Evolutionary conservation across 805 yeast species (phyloP).

Genomic region (Ogataea thermomethanolica): DNA sequence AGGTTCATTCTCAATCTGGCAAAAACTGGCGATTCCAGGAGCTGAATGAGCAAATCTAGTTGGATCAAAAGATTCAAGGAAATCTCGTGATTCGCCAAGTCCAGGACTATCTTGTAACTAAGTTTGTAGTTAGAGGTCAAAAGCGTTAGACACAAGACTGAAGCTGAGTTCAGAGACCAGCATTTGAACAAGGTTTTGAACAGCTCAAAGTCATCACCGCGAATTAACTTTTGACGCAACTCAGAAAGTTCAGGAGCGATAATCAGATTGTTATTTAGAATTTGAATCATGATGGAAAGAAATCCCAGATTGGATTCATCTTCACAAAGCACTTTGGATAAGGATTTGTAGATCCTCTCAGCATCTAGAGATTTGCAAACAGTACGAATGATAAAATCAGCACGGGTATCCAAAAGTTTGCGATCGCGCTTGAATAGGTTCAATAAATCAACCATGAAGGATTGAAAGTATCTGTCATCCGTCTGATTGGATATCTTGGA

Average conservation of each 20-base stretch:
- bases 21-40: slow-evolving; percentile 90
- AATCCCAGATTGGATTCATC: slow-evolving; percentile 62
- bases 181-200: slow-evolving; percentile 77
- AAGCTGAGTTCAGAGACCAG: slow-evolving; percentile 91
- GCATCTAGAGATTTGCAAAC: slow-evolving; percentile 78
- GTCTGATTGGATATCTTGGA: slow-evolving; percentile 70
- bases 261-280: slow-evolving; percentile 77
- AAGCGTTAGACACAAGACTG: slow-evolving; percentile 80
- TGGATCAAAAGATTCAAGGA: slow-evolving; percentile 78
- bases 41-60: slow-evolving; percentile 82
- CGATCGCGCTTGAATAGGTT: slow-evolving; percentile 68
- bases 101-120: slow-evolving; percentile 76
- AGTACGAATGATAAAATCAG: slow-evolving; percentile 81
- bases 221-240: slow-evolving; percentile 60
- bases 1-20: slow-evolving; percentile 81
- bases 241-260: slow-evolving; percentile 78
- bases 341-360: slow-evolving; percentile 74
- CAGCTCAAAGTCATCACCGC: slow-evolving; percentile 33
- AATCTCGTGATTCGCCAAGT: slow-evolving; percentile 78
- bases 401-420: slow-evolving; percentile 61
- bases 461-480: slow-evolving; percentile 70
- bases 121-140: slow-evolving; percentile 85
- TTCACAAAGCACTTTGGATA: slow-evolving; percentile 67
- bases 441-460: slow-evolving; percentile 69
- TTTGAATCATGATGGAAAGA: slow-evolving; percentile 77